These are phyloP conservation scores for Castanea crenata DNA, from an alignment of 306 rosid genomes.

Conservation along the genomic window DNA sequence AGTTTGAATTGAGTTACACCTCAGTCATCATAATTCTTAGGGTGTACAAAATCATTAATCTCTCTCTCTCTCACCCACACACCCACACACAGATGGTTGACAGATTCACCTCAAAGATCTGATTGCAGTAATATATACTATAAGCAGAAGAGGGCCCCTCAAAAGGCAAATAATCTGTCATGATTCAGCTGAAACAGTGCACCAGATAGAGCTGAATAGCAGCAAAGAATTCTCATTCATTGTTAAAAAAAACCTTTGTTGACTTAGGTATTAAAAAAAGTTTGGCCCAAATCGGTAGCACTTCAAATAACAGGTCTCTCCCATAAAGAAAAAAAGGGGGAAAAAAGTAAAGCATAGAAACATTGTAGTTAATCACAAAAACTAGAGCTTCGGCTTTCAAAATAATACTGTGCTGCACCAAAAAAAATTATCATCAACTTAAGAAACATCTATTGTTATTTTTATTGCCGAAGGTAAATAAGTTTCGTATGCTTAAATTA, in stretches of 20 bases:
- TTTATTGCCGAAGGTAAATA: conserved; percentile 11
- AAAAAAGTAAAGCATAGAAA: neutral
- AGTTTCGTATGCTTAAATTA: neutral
- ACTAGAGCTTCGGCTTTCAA: neutral
- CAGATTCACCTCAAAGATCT: no score
- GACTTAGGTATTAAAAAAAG: neutral
- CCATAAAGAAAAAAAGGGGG: neutral
- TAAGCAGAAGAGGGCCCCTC: neutral
- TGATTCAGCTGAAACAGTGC: neutral
- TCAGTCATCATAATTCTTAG: neutral
- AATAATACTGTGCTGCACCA: conserved; percentile 8
- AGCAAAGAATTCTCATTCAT: neutral
- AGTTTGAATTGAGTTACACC: neutral
- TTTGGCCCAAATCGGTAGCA: neutral
- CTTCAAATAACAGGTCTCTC: neutral
- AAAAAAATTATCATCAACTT: conserved; percentile 8
- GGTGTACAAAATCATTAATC: neutral
- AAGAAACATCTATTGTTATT: conserved; percentile 10
- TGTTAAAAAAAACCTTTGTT: neutral
- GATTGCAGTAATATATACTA: no score
- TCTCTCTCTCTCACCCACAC: neutral
- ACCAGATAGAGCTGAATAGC: neutral
- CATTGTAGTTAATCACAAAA: conserved; percentile 3
- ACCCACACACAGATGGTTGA: no score
- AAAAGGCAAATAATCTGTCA: neutral